Percentiles rank a stretch among this genome's conserved stretches.
Conservation (phyloP, 331 rosid genomes). For the Quercus phellos region DNA sequence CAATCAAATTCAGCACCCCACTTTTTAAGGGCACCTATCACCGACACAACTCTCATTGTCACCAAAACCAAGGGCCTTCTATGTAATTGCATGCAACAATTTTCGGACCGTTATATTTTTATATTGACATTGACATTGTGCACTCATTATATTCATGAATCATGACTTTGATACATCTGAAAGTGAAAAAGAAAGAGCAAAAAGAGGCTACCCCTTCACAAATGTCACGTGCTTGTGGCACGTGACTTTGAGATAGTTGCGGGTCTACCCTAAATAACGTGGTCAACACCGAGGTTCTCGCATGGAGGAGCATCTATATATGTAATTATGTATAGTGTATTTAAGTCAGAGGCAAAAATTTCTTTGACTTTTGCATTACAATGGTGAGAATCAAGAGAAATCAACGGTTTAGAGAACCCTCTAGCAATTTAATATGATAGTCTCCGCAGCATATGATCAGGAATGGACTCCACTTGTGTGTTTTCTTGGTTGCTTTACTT, state of each 20-base stretch:
- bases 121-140: conserved; percentile 5
- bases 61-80: background rate
- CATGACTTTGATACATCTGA: too few relatives aligned
- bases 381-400: conserved; percentile 15
- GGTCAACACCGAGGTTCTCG: conserved; percentile 34
- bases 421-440: conserved; percentile 24
- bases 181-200: background rate
- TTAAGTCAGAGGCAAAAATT: conserved; percentile 32
- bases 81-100: background rate
- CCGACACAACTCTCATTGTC: conserved; percentile 25
- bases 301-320: background rate
- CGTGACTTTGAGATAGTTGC: conserved; percentile 9
- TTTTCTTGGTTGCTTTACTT: conserved; percentile 17
- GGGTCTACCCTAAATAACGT: conserved; percentile 16
- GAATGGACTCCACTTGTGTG: background rate
- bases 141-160: background rate
- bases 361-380: conserved; percentile 13
- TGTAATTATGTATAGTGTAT: background rate
- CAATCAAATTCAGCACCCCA: too few relatives aligned
- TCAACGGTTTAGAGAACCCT: conserved; percentile 20
- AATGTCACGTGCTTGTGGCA: conserved; percentile 40
- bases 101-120: background rate
- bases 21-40: background rate
- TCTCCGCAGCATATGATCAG: conserved; percentile 25
- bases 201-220: conserved; percentile 12